phyloP scores from a whole-genome alignment of 306 rosid species.

The Glycine tomentella region DNA sequence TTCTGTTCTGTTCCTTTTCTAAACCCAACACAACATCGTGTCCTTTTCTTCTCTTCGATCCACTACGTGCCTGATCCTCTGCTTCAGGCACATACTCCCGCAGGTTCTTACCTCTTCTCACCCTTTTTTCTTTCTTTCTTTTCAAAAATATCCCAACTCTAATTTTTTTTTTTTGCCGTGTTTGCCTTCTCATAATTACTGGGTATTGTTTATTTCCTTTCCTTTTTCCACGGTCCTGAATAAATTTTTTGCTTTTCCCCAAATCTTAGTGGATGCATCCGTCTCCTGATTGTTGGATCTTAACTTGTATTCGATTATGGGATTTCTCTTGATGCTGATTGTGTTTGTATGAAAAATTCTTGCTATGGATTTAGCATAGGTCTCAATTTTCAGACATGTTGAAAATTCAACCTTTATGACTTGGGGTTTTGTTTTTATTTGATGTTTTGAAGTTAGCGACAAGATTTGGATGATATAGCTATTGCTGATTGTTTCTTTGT shows the following conservation, averaged over 20 bases:
- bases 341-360: background rate
- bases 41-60: conserved; percentile 45
- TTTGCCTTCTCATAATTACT: conserved; percentile 27
- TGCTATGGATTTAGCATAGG: background rate
- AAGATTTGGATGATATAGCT: conserved; percentile 24
- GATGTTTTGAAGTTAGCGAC: conserved; percentile 9
- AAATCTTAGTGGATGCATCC: conserved; percentile 42
- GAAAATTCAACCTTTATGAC: conserved; percentile 25
- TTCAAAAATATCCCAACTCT: background rate
- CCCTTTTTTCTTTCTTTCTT: background rate
- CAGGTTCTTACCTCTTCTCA: conserved; percentile 25
- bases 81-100: conserved; percentile 35
- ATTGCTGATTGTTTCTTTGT: conserved; percentile 30
- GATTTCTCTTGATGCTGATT: conserved; percentile 33
- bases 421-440: conserved; percentile 30
- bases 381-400: background rate
- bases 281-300: conserved; percentile 47
- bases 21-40: conserved; percentile 43
- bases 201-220: conserved; percentile 14
- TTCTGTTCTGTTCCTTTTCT: background rate
- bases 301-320: conserved; percentile 24
- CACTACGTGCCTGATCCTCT: conserved; percentile 28
- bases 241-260: conserved; percentile 7
- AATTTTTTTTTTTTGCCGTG: too few species aligned
- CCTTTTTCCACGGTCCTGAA: background rate